These are phyloP conservation scores for Leptographium lundbergii DNA, from an alignment of 2,329 filamentous ascomycete species.

Conservation along the genomic window DNA sequence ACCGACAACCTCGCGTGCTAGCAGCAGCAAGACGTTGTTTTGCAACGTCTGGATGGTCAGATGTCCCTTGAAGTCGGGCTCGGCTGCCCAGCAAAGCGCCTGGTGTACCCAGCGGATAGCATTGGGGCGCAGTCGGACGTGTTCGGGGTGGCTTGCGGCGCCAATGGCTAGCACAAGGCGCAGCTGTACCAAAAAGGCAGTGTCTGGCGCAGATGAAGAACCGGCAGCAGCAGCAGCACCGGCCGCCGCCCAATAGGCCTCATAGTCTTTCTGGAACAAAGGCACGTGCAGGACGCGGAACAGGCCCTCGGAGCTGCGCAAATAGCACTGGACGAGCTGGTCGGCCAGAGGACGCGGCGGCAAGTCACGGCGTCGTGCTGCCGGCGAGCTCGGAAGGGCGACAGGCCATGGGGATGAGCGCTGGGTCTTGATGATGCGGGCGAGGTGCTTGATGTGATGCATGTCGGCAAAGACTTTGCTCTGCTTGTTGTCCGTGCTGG, in stretches of 20 bases:
- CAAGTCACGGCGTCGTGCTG: constrained; percentile 24
- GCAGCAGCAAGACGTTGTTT: constrained; percentile 34
- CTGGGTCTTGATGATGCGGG: constrained; percentile 35
- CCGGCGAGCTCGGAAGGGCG: constrained; percentile 1
- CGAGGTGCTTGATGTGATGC: constrained; percentile 38
- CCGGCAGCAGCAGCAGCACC: constrained; percentile 9
- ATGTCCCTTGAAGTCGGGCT: constrained; percentile 33
- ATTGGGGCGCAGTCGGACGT: constrained; percentile 26
- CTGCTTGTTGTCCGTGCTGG: constrained; percentile 22
- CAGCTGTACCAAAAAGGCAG: constrained; percentile 34
- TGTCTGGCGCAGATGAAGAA: constrained; percentile 14
- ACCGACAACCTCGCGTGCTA: constrained; percentile 31
- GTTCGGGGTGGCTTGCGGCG: constrained; percentile 30
- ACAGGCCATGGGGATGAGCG: constrained; percentile 15
- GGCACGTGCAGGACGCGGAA: constrained; percentile 46
- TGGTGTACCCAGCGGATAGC: constrained; percentile 40
- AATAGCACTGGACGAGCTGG: constrained; percentile 36
- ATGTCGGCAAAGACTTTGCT: constrained; percentile 22
- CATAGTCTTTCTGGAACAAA: constrained; percentile 41
- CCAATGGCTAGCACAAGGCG: constrained; percentile 41
- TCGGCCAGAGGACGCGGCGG: constrained; percentile 32
- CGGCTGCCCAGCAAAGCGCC: constrained; percentile 33
- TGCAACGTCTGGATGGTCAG: constrained; percentile 37
- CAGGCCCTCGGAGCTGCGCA: constrained; percentile 42
- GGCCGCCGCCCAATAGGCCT: constrained; percentile 29